phyloP scores from a whole-genome alignment of 2,329 filamentous ascomycete species.

The Xylariaceae sp. region DNA sequence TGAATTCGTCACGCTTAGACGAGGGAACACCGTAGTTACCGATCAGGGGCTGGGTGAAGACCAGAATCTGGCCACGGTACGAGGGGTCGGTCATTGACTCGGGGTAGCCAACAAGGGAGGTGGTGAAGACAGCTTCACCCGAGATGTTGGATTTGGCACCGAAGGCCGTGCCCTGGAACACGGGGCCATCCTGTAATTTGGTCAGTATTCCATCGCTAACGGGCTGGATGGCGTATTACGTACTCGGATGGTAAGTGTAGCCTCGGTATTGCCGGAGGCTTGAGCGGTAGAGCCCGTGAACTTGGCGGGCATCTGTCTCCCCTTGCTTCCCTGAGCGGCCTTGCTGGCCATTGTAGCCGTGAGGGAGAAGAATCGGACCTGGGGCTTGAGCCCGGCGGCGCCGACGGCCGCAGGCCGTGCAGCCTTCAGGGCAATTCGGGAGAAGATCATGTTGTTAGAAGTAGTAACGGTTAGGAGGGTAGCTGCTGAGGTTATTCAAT shows the following conservation, averaged over 20 bases:
- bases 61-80: conserved; percentile 90
- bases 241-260: conserved; percentile 92
- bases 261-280: conserved; percentile 64
- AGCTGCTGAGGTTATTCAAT: conserved; percentile 29
- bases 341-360: conserved; percentile 34
- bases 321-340: conserved; percentile 65
- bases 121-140: conserved; percentile 97
- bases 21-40: conserved; percentile 98
- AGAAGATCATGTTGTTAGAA: conserved; percentile 50
- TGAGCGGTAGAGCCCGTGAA: conserved; percentile 59
- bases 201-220: conserved; percentile 25
- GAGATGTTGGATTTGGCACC: conserved; percentile 96
- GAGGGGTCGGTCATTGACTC: conserved; percentile 90
- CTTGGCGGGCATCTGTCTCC: conserved; percentile 61
- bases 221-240: conserved; percentile 28
- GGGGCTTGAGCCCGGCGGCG: conserved; percentile 36
- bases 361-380: conserved; percentile 38
- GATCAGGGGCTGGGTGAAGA: conserved; percentile 96
- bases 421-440: conserved; percentile 50
- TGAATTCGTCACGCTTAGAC: conserved; percentile 75
- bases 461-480: conserved; percentile 11
- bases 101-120: conserved; percentile 94
- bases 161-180: conserved; percentile 95
- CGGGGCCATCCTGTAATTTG: conserved; percentile 72
- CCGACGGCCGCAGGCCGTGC: conserved; percentile 49